These are phyloP conservation scores for Mikania micrantha DNA, from an alignment of 129 eudicot species.

Conservation along the genomic window DNA sequence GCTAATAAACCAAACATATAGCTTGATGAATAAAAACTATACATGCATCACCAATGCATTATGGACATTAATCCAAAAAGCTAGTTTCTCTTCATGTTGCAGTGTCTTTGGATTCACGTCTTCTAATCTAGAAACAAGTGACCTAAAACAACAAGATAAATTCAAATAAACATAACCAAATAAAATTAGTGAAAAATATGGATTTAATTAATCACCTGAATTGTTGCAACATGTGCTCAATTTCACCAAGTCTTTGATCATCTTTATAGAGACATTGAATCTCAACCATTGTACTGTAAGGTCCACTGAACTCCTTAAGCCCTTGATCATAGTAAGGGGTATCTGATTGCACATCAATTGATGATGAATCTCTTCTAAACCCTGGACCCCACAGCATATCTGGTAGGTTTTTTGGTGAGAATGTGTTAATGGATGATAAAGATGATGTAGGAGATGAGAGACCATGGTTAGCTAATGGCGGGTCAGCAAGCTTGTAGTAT, in stretches of 20 bases:
- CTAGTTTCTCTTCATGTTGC: constrained; percentile 81
- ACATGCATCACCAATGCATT: constrained; percentile 99
- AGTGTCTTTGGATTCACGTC: constrained; percentile 71
- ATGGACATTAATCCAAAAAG: constrained; percentile 95
- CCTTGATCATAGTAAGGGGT: constrained; percentile 90
- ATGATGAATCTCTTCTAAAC: constrained; percentile 60
- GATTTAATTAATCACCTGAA: constrained; percentile 44
- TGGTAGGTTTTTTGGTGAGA: constrained; percentile 75
- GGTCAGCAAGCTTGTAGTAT: constrained; percentile 82
- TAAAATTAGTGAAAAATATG: neutral
- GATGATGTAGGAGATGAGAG: constrained; percentile 91
- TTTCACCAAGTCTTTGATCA: constrained; percentile 63
- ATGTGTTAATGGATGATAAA: constrained; percentile 60
- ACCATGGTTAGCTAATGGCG: constrained; percentile 46
- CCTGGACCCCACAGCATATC: constrained; percentile 87
- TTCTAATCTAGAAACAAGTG: constrained; percentile 69
- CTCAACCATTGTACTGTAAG: constrained; percentile 93
- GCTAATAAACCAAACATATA: neutral
- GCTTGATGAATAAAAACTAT: constrained; percentile 12
- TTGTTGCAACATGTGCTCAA: constrained; percentile 58
- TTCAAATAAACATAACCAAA: neutral
- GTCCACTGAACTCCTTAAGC: constrained; percentile 89
- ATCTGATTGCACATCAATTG: constrained; percentile 74
- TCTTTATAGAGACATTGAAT: constrained; percentile 70
- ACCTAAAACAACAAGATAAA: constrained; percentile 33